Conservation (phyloP, 1,284 basidiomycete genomes). For the Gymnopus androsaceus region DNA sequence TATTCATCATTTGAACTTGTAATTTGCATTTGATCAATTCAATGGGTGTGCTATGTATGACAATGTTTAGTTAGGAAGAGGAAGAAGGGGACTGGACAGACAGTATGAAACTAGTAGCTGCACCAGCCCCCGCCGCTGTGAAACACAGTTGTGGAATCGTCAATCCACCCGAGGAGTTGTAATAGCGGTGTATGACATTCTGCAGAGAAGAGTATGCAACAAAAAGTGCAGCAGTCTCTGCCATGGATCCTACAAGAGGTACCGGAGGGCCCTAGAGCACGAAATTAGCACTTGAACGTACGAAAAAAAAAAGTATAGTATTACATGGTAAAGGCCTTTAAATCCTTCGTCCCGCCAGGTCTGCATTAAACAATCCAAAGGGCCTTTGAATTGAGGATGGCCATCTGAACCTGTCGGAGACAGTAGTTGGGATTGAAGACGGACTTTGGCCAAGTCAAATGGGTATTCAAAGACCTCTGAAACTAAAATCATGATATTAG, state of each 20-base stretch:
- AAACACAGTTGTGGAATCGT: constrained; percentile 68
- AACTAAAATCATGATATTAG: constrained; percentile 36
- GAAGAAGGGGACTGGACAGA: constrained; percentile 37
- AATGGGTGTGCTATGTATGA: constrained; percentile 51
- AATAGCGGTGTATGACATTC: constrained; percentile 52
- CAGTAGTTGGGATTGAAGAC: constrained; percentile 57
- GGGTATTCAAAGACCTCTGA: constrained; percentile 61
- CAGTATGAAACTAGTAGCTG: constrained; percentile 81
- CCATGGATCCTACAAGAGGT: constrained; percentile 88
- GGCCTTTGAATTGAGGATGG: constrained; percentile 72
- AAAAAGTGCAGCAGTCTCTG: constrained; percentile 88
- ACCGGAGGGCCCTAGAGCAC: constrained; percentile 77
- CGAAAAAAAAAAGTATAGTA: constrained; percentile 3
- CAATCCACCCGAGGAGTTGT: constrained; percentile 40
- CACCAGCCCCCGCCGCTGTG: constrained; percentile 84
- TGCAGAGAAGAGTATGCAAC: constrained; percentile 83
- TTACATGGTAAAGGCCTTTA: constrained; percentile 78
- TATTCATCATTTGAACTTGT: constrained; percentile 84
- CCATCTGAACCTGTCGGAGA: constrained; percentile 73
- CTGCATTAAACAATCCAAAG: constrained; percentile 78
- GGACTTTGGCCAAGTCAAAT: constrained; percentile 62
- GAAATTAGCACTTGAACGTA: constrained; percentile 10
- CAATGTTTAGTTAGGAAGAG: too few relatives aligned
- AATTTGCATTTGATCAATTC: constrained; percentile 94
- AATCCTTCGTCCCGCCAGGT: constrained; percentile 80